These are phyloP conservation scores for Gorgonomyces haynaldii DNA, from an alignment of 192 early-diverging fungal species.

Conservation along the genomic window DNA sequence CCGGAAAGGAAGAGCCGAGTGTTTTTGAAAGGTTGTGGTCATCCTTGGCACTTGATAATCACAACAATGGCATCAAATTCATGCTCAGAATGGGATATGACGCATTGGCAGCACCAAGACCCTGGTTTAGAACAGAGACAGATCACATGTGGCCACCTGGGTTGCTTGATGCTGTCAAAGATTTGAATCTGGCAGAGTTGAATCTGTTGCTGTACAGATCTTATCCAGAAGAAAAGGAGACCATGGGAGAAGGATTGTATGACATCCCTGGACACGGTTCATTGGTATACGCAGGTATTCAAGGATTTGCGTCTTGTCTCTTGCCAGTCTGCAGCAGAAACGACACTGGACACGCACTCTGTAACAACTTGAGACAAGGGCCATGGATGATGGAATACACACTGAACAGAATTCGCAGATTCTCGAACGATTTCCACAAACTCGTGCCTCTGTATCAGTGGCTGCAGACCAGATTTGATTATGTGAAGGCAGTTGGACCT, in stretches of 20 bases:
- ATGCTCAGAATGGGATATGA: constrained; percentile 41
- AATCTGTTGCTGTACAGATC: constrained; percentile 80
- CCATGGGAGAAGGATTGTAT: constrained; percentile 67
- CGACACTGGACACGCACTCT: constrained; percentile 88
- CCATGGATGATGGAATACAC: constrained; percentile 88
- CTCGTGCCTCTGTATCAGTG: constrained; percentile 51
- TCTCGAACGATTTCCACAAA: constrained; percentile 20
- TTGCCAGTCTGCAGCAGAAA: constrained; percentile 70
- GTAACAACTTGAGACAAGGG: constrained; percentile 76
- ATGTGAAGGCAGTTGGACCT: constrained; percentile 63
- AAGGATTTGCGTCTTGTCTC: constrained; percentile 81
- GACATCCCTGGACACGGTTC: constrained; percentile 77
- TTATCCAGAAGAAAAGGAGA: constrained; percentile 79
- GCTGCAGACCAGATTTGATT: constrained; percentile 58
- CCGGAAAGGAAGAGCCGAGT: constrained; percentile 3
- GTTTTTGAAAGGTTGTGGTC: constrained; percentile 27
- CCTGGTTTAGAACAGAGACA: constrained; percentile 21
- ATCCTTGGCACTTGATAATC: constrained; percentile 24
- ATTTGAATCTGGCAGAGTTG: constrained; percentile 56
- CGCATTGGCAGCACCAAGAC: constrained; percentile 18
- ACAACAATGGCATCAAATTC: constrained; percentile 24
- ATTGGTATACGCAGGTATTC: constrained; percentile 80
- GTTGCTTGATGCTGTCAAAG: constrained; percentile 46
- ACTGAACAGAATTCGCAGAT: constrained; percentile 56
- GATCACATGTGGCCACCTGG: constrained; percentile 29